Base-by-base conservation (phyloP, 2,329 filamentous ascomycete genomes). In the Westerdykella sp. region DNA sequence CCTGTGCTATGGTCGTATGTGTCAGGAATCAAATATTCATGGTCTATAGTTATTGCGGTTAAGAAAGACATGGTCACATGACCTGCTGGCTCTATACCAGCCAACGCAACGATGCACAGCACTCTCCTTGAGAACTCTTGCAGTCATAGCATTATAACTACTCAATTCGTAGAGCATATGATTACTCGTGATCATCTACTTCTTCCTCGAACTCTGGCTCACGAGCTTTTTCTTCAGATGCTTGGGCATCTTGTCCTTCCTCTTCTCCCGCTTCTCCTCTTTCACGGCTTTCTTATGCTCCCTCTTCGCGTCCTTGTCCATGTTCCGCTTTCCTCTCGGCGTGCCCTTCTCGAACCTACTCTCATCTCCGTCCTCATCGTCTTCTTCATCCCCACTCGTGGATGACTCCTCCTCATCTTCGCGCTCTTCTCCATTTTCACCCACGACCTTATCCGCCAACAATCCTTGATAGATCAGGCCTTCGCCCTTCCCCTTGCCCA, bases 161-260 rank as follows among this genome's bases (percentile, higher is more conserved):
- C 7, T 28, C 25, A 28, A 5, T 28, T 10, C 25, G 9, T 9
- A 28, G 25, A 28, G 25, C 25, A 28, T 9, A 12, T 28, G 4
- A 28, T 28, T 12, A 2, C 25, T 28, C 7, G 25, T 12, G 11
- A 28, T 28, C 25, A 5, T 11, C 32, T 35, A 83, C 71, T 85
- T 84, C 59, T 78, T 80, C 53, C 80, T 73, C 43, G 79, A 74
- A 13, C 76, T 75, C 49, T 73, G 73, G 43, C 76, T 77, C 21
- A 95, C 79, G 45, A 95, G 69, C 64, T 85, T 87, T 75, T 96
- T 97, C 78, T 98, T 98, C 28, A 95, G 53, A 63, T 94, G 82
- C 71, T 98, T 98, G 0, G 93, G 91, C 70, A 98, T 95, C 75
- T 98, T 98, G 4, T 87, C 85, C 67, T 91, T 87, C 47, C 93